Percentiles rank a stretch among this genome's conserved stretches.
phyloP scores from a whole-genome alignment of 345 rosid species.

The Angophora floribunda region DNA sequence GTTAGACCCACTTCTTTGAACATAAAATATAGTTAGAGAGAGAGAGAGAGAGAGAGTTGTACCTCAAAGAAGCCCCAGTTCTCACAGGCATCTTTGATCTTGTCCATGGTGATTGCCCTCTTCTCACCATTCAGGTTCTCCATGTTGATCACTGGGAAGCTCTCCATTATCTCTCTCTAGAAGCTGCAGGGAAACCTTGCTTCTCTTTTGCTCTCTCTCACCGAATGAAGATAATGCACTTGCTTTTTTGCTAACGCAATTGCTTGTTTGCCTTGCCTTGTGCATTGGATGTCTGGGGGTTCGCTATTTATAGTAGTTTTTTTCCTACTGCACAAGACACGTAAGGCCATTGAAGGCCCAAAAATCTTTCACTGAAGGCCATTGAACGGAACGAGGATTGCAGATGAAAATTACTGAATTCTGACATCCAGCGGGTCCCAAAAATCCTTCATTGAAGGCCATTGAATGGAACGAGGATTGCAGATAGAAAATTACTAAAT shows the following conservation, averaged over 20 bases:
- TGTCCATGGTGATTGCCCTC: conserved; percentile 40
- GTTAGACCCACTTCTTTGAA: neutral
- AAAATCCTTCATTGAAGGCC: too few relatives aligned
- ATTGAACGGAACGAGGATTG: neutral
- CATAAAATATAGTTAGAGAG: neutral
- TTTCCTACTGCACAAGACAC: neutral
- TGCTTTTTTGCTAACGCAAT: neutral
- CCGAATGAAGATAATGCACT: neutral
- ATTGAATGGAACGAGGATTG: neutral
- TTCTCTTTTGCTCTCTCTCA: neutral
- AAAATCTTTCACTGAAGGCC: neutral
- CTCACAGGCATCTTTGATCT: conserved; percentile 84
- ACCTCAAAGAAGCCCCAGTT: conserved; percentile 99
- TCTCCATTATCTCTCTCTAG: neutral
- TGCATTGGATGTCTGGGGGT: neutral
- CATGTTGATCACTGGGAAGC: conserved; percentile 36
- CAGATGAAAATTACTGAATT: neutral
- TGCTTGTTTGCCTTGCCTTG: neutral
- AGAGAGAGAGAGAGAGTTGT: neutral
- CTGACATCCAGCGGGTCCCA: neutral
- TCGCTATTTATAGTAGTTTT: neutral
- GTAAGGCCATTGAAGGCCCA: neutral
- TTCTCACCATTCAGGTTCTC: conserved; percentile 53
- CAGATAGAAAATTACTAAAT: neutral
- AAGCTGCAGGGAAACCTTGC: neutral